Conservation (phyloP, 1,139 yeast species). For the Lipomyces yarrowii region DNA sequence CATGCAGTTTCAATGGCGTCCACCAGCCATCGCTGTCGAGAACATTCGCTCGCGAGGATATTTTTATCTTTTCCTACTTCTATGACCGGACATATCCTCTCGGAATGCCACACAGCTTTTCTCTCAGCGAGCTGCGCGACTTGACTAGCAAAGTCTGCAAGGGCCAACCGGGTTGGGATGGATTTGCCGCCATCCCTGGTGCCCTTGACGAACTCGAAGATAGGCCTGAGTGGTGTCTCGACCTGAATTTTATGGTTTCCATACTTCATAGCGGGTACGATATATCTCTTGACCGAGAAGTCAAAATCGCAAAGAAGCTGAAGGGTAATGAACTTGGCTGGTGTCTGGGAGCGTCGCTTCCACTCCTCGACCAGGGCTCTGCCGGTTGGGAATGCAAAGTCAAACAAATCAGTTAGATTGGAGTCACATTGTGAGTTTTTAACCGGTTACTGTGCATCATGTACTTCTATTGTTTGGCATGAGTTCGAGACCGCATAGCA, state of each 20-base stretch:
- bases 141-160: conserved; percentile 82
- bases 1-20: conserved; percentile 96
- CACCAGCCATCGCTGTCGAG: conserved; percentile 89
- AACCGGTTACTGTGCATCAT: background rate
- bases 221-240: conserved; percentile 94
- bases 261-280: conserved; percentile 94
- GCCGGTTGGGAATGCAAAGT: conserved; percentile 31
- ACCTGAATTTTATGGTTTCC: conserved; percentile 85
- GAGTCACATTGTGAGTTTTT: background rate
- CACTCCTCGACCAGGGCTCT: conserved; percentile 52
- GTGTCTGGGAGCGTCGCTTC: conserved; percentile 98
- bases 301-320: conserved; percentile 87
- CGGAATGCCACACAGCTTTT: conserved; percentile 91
- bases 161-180: conserved; percentile 75
- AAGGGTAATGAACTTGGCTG: conserved; percentile 91
- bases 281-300: conserved; percentile 85
- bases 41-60: conserved; percentile 71
- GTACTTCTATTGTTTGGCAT: background rate
- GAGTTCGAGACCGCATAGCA: background rate
- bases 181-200: conserved; percentile 56
- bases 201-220: conserved; percentile 65
- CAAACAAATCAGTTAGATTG: conserved; percentile 15
- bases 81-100: conserved; percentile 91
- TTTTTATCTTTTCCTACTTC: conserved; percentile 89
- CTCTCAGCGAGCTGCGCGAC: conserved; percentile 79